Percentiles rank a stretch among this genome's conserved stretches.
Evolutionary conservation across 2,329 filamentous ascomycete species (phyloP).

Genomic region (Teratosphaeria viscida): DNA sequence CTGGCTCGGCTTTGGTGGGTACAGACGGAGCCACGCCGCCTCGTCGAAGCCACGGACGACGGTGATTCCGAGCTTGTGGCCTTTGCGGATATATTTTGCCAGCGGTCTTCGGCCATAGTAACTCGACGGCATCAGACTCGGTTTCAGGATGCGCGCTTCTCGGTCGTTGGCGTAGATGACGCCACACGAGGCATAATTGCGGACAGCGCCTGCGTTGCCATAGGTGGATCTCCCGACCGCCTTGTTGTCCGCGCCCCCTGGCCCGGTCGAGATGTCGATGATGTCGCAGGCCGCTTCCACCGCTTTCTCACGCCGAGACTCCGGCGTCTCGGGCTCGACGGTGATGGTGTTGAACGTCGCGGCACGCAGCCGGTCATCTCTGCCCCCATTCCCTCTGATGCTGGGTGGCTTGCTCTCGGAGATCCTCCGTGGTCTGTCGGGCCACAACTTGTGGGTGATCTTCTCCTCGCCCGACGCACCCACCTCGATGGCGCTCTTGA

Average conservation of each 20-base stretch:
- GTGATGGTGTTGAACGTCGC: constrained; percentile 21
- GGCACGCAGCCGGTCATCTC: constrained; percentile 13
- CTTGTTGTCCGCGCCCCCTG: constrained; percentile 38
- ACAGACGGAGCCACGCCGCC: constrained; percentile 61
- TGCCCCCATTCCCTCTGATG: constrained; percentile 6
- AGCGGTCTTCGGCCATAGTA: constrained; percentile 77
- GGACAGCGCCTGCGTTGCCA: constrained; percentile 36
- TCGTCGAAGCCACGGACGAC: constrained; percentile 86
- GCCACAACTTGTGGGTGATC: constrained; percentile 74
- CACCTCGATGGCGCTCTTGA: constrained; percentile 81
- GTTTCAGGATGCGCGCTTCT: constrained; percentile 76
- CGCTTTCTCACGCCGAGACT: constrained; percentile 33
- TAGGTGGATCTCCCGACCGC: constrained; percentile 33
- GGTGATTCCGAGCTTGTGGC: constrained; percentile 68
- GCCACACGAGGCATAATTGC: constrained; percentile 61
- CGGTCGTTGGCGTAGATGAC: constrained; percentile 74
- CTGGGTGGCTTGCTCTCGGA: constrained; percentile 32
- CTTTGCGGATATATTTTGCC: constrained; percentile 69
- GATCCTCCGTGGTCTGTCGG: constrained; percentile 50
- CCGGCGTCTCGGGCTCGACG: constrained; percentile 29
- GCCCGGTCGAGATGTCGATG: constrained; percentile 38
- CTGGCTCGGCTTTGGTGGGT: constrained; percentile 43
- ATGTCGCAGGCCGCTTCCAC: constrained; percentile 37
- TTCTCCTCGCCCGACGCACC: constrained; percentile 87
- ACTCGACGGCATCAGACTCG: constrained; percentile 70